Conservation (phyloP, 1,284 basidiomycete genomes). For the Mycosarcoma mackinlayi region DNA sequence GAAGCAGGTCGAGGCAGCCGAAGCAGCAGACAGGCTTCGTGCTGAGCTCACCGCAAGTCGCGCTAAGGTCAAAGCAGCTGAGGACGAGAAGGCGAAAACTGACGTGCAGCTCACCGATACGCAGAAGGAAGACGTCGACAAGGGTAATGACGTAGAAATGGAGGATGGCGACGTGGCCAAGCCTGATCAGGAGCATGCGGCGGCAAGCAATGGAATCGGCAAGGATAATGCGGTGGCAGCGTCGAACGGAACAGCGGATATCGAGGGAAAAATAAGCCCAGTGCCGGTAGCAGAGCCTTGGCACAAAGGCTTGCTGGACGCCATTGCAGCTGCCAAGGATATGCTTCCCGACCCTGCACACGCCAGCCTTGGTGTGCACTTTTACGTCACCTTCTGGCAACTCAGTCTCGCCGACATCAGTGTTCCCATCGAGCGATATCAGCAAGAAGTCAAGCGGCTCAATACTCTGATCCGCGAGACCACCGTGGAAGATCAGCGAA, state of each 20-base stretch:
- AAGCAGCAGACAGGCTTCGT: constrained; percentile 46
- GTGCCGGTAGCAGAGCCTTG: constrained; percentile 26
- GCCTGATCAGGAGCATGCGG: constrained; percentile 3
- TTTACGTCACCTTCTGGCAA: constrained; percentile 68
- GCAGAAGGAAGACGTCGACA: background rate
- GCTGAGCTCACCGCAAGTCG: constrained; percentile 53
- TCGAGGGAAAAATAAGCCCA: background rate
- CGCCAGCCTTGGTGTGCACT: constrained; percentile 52
- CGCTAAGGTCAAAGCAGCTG: constrained; percentile 24
- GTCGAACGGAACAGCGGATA: background rate
- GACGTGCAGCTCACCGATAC: background rate
- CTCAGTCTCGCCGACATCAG: constrained; percentile 60
- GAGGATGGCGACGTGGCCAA: constrained; percentile 20
- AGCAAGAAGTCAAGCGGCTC: constrained; percentile 60
- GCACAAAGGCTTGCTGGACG: constrained; percentile 59
- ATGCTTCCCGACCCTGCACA: constrained; percentile 49
- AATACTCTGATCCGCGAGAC: constrained; percentile 54
- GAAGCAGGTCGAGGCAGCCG: constrained; percentile 46
- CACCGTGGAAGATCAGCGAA: constrained; percentile 51
- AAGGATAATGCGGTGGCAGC: background rate
- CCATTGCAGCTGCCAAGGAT: constrained; percentile 44
- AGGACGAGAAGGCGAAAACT: constrained; percentile 6
- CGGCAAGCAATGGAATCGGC: background rate
- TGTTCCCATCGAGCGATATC: constrained; percentile 67
- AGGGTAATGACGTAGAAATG: constrained; percentile 40